Conservation (phyloP, 2,329 filamentous ascomycete species). For the Fusarium verticillioides region DNA sequence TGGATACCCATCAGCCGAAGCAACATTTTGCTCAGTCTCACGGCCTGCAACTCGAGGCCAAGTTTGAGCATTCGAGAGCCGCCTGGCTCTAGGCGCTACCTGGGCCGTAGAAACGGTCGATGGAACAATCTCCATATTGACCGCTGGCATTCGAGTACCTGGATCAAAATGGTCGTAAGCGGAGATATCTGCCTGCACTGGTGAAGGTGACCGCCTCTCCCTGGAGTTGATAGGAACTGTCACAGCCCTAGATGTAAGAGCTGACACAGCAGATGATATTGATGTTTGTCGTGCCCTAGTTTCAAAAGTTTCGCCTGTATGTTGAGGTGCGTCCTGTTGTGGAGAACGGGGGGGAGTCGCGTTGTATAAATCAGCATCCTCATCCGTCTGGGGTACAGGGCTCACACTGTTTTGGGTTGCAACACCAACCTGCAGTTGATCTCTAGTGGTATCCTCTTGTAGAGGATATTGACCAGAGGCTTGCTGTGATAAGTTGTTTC, state of each 20-base stretch:
- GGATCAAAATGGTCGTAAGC: conserved; percentile 1
- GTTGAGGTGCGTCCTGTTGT: conserved; percentile 11
- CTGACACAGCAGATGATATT: conserved; percentile 30
- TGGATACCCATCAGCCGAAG: conserved; percentile 49
- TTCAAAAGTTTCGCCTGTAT: conserved; percentile 5
- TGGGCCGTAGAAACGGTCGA: conserved; percentile 37
- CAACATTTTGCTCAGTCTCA: conserved; percentile 38
- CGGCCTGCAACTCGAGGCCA: conserved; percentile 57
- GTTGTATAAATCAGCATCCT: conserved; percentile 59
- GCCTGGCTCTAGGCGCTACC: conserved; percentile 40
- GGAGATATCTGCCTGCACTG: conserved; percentile 11
- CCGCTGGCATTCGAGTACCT: conserved; percentile 36
- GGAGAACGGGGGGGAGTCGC: conserved; percentile 60
- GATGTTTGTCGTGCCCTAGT: conserved; percentile 18
- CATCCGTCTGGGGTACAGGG: conserved; percentile 43
- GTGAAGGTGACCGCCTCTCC: conserved; percentile 6
- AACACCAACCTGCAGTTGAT: conserved; percentile 41
- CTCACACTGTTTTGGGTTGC: conserved; percentile 48
- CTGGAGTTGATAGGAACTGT: conserved; percentile 22
- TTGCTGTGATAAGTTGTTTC: conserved; percentile 19
- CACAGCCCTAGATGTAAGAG: conserved; percentile 13
- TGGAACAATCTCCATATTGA: conserved; percentile 47
- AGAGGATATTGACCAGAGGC: conserved; percentile 49
- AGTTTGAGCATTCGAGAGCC: conserved; percentile 53
- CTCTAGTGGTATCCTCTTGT: conserved; percentile 51